A percentile compares a stretch with the other conserved stretches of the same genome.
phyloP scores from a whole-genome alignment of 2,329 filamentous ascomycete genomes.

The Penicillium sp. region DNA sequence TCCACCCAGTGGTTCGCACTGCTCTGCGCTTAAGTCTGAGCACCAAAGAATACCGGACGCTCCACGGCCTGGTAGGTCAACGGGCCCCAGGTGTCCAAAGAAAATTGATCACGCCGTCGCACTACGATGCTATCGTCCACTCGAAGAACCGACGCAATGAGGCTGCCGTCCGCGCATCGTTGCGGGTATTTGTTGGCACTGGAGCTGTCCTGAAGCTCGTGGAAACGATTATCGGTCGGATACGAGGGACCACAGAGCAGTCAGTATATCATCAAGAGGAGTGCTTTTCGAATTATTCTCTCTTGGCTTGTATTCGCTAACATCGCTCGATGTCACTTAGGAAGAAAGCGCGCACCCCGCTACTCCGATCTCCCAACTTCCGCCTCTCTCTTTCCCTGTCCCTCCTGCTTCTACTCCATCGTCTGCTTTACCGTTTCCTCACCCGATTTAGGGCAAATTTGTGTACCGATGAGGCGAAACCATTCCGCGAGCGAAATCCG shows the following conservation, averaged over 20 bases:
- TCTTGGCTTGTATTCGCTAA: not conserved
- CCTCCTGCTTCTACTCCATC: conserved; percentile 83
- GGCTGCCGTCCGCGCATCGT: conserved; percentile 69
- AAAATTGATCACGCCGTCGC: conserved; percentile 53
- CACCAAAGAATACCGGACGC: conserved; percentile 79
- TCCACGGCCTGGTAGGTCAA: conserved; percentile 82
- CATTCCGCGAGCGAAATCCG: conserved; percentile 83
- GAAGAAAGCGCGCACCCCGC: conserved; percentile 42
- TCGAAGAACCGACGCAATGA: conserved; percentile 69
- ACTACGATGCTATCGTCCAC: conserved; percentile 56
- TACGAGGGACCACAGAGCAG: conserved; percentile 30
- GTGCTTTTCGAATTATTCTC: not conserved
- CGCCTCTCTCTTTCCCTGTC: conserved; percentile 82
- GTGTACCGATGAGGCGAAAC: conserved; percentile 75
- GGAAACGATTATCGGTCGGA: conserved; percentile 51
- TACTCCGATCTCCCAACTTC: conserved; percentile 66
- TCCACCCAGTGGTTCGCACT: conserved; percentile 79
- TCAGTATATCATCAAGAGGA: conserved; percentile 18
- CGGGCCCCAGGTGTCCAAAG: conserved; percentile 65
- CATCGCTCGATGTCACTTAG: conserved; percentile 25
- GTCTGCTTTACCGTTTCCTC: conserved; percentile 88
- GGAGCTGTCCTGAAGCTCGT: conserved; percentile 66
- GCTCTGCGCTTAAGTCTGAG: conserved; percentile 82
- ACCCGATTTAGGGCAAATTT: conserved; percentile 76
- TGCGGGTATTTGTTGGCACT: conserved; percentile 70